A percentile compares a stretch with the other conserved stretches of the same genome.
phyloP scores from a whole-genome alignment of 228 moss, liverwort and hornwort genomes.

The Sphagnum fallax region DNA sequence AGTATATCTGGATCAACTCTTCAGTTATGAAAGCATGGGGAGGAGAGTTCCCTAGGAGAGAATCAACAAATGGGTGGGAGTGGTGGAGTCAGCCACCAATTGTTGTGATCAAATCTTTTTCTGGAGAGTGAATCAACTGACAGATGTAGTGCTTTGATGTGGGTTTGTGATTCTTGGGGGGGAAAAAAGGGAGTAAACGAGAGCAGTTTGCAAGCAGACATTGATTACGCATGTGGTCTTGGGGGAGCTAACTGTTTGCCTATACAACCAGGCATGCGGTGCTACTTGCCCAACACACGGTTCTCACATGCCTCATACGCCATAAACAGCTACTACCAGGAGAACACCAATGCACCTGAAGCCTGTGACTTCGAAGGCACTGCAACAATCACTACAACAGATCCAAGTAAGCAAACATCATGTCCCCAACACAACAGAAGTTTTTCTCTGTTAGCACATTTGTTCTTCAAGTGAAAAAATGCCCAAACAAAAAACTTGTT shows the following conservation, averaged over 20 bases:
- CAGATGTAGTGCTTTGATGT: neutral
- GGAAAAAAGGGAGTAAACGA: constrained; percentile 19
- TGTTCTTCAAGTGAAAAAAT: neutral
- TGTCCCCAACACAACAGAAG: neutral
- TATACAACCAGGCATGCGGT: constrained; percentile 44
- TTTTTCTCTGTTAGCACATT: neutral
- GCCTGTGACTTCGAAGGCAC: constrained; percentile 75
- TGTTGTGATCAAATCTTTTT: neutral
- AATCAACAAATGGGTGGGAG: too few relatives aligned
- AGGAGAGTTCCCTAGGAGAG: too few relatives aligned
- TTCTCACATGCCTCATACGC: constrained; percentile 70
- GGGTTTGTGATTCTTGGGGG: neutral
- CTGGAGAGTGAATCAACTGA: neutral
- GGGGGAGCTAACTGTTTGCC: constrained; percentile 66
- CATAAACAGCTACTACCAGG: constrained; percentile 82
- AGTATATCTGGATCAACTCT: neutral
- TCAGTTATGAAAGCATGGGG: too few relatives aligned
- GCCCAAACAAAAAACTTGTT: too few relatives aligned
- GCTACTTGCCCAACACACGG: constrained; percentile 64
- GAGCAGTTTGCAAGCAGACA: constrained; percentile 46
- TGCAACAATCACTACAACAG: constrained; percentile 45
- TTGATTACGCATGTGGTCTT: constrained; percentile 79
- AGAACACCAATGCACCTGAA: constrained; percentile 20
- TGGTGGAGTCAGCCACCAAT: neutral
- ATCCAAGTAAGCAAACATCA: constrained; percentile 60